phyloP scores from a whole-genome alignment of 108 stramenopile genomes.

The Mediolabrus comicus region DNA sequence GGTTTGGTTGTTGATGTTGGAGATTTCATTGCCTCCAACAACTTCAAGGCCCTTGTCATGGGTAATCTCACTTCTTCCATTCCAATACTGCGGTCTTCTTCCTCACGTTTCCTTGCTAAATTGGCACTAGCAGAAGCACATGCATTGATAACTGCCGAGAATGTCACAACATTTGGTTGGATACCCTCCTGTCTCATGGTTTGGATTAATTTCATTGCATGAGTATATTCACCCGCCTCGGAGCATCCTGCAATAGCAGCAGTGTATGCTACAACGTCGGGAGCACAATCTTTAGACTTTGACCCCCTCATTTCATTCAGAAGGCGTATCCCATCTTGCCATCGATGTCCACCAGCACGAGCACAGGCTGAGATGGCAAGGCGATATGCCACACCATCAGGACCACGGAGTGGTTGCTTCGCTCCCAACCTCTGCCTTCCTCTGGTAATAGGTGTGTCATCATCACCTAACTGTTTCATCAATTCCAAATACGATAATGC shows the following conservation, averaged over 20 bases:
- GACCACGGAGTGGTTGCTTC: slow-evolving; percentile 55
- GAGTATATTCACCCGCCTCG: slow-evolving; percentile 72
- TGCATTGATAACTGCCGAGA: slow-evolving; percentile 69
- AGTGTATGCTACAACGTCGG: slow-evolving; percentile 76
- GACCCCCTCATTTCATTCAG: slow-evolving; percentile 50
- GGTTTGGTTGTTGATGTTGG: slow-evolving; percentile 60
- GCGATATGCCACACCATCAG: slow-evolving; percentile 79
- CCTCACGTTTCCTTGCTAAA: slow-evolving; percentile 18
- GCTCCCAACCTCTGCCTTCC: slow-evolving; percentile 52
- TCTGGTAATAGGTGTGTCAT: slow-evolving; percentile 18
- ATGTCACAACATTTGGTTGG: slow-evolving; percentile 73
- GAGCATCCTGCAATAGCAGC: slow-evolving; percentile 79
- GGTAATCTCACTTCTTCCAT: slow-evolving; percentile 36
- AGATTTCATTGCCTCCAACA: slow-evolving; percentile 62
- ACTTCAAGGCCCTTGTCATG: slow-evolving; percentile 58
- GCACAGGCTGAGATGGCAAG: slow-evolving; percentile 82
- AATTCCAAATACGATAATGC: slow-evolving; percentile 63
- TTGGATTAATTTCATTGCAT: slow-evolving; percentile 62
- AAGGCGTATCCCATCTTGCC: slow-evolving; percentile 60
- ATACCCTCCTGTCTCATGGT: slow-evolving; percentile 67
- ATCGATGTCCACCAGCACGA: slow-evolving; percentile 54
- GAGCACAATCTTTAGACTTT: slow-evolving; percentile 6
- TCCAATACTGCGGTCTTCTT: slow-evolving; percentile 13
- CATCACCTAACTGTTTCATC: slow-evolving; percentile 53
- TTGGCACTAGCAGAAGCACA: slow-evolving; percentile 73